phyloP scores from a whole-genome alignment of 2,329 filamentous ascomycete species.

The Diaporthe helianthi region DNA sequence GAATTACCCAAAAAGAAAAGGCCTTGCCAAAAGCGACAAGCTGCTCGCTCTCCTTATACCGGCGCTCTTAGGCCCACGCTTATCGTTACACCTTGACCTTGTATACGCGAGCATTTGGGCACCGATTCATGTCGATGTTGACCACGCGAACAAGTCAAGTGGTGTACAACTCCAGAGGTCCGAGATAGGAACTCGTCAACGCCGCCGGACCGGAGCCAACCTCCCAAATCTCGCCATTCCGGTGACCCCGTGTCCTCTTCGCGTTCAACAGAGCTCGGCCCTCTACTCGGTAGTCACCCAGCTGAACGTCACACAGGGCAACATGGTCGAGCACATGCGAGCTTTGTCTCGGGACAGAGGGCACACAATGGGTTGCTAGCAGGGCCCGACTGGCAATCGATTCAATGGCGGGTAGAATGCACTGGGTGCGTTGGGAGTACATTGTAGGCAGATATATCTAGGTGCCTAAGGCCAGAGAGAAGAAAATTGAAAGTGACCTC shows the following conservation, averaged over 20 bases:
- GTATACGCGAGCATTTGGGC: too few species aligned
- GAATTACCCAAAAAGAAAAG: too few species aligned
- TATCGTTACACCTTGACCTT: background rate
- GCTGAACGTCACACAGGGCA: background rate
- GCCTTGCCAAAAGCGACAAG: too few species aligned
- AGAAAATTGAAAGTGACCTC: background rate
- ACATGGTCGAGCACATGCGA: background rate
- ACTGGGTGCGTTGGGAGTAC: background rate
- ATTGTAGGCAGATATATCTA: background rate
- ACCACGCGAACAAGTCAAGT: too few species aligned
- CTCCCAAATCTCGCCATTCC: background rate
- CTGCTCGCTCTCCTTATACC: too few species aligned
- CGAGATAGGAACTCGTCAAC: background rate
- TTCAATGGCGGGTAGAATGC: background rate
- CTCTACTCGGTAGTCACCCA: constrained; percentile 6
- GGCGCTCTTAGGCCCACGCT: background rate
- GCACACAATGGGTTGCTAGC: background rate
- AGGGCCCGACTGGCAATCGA: background rate
- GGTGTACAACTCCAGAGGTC: background rate
- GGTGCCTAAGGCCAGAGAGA: too few species aligned
- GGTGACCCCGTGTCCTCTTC: background rate
- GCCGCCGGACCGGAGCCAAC: background rate
- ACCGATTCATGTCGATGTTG: background rate
- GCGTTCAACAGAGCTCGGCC: constrained; percentile 3
- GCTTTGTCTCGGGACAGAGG: constrained; percentile 11